Evolutionary conservation across 495 filamentous ascomycete genomes (phyloP).

Genomic region (Penicillium cosmopolitanum): DNA sequence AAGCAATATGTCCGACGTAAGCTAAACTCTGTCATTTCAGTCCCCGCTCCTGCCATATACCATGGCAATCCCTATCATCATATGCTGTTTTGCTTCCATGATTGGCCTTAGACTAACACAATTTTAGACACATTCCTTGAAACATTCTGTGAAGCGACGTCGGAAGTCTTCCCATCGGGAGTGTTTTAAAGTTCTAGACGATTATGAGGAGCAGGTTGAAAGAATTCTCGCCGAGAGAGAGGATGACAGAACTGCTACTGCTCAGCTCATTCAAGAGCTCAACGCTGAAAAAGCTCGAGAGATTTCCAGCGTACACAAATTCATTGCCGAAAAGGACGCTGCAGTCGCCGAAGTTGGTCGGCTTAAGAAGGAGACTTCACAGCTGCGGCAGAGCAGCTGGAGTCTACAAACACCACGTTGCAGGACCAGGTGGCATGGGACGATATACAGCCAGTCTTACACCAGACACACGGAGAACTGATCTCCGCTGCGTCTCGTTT

Average conservation of each 20-base stretch:
- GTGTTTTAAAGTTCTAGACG: not conserved
- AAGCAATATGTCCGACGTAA: not conserved
- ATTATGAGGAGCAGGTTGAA: not conserved
- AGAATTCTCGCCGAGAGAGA: not conserved
- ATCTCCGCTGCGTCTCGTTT: conserved; percentile 16
- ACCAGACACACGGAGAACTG: conserved; percentile 19
- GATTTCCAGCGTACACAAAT: not conserved
- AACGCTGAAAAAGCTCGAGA: not conserved
- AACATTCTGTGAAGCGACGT: not conserved
- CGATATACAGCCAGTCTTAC: conserved; percentile 18
- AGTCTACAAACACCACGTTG: conserved; percentile 16
- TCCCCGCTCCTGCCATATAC: no score
- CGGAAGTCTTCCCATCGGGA: not conserved
- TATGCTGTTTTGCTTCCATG: not conserved
- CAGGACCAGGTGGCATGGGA: conserved; percentile 20
- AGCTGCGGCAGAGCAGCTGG: conserved; percentile 20
- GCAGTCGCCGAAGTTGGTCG: conserved; percentile 10
- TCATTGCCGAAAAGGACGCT: not conserved
- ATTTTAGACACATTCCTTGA: not conserved
- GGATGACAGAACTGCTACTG: not conserved
- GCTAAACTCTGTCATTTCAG: not conserved
- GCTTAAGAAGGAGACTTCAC: conserved; percentile 8
- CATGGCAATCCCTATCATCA: no score
- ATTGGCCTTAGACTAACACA: not conserved
- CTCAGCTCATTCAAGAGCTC: not conserved